Base-by-base conservation (phyloP, 1,139 yeast genomes). In the Candida gigantensis region DNA sequence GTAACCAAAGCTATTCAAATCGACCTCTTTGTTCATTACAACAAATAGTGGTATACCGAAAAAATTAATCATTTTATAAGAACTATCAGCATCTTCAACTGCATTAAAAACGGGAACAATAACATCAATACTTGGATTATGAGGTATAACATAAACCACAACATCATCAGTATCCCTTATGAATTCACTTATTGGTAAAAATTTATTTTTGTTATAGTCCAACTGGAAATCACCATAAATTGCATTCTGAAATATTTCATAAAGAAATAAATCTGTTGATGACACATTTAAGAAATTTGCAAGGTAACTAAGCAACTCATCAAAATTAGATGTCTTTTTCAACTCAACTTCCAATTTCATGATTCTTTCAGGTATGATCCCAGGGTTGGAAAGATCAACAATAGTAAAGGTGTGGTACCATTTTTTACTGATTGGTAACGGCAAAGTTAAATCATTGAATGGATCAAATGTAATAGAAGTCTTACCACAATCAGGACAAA, bases 401-500 rank as follows among this genome's bases (percentile, higher is more conserved):
- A 88, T 65, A 1, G 74, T 68, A 30, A 90, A 71, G 10, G 76
- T 76, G 32, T 80, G 84, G 24, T 69, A 65, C 96, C 97, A 90
- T 40, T 76, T 72, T 33, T 81, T 77, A 35, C 79, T 79, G 9
- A 84, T 79, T 0, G 97, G 97, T 30, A 92, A 65, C 0, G 97
- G 97, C 32, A 92, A 65, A 0, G 98, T 90, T 46, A 92, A 65
- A 53, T 89, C 97, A 64, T 82, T 87, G 55, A 82, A 92, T 0
- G 98, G 98, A 56, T 92, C 98, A 63, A 90, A 92, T 0, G 97
- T 90, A 17, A 90, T 75, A 19, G 96, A 85, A 3, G 87, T 79
- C 48, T 84, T 84, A 8, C 74, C 58, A 60, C 98, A 92, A 14
- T 66, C 81, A 0, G 98, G 97, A 54, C 98, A 92, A 6, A 85